A percentile compares a stretch with the other conserved stretches of the same genome.
Conservation (phyloP, 805 yeast species). For the Candida coquimbonensis region DNA sequence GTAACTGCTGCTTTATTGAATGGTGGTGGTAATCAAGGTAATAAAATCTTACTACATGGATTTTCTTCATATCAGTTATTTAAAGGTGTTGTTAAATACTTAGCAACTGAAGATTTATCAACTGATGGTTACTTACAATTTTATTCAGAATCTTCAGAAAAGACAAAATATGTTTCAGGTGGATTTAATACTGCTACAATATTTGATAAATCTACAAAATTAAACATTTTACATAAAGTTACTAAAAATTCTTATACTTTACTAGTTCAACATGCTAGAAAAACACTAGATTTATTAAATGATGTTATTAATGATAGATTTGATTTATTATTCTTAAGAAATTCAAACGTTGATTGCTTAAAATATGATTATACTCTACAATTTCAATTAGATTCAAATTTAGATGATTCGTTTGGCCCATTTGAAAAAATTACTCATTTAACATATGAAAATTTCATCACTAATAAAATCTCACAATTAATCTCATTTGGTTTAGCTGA, state of each 20-base stretch:
- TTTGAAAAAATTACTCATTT: constrained; percentile 65
- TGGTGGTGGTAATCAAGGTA: constrained; percentile 76
- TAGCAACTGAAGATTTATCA: constrained; percentile 73
- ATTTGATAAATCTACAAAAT: constrained; percentile 67
- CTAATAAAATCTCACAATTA: constrained; percentile 52
- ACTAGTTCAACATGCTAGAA: constrained; percentile 58
- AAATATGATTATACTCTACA: constrained; percentile 55
- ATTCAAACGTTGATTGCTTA: constrained; percentile 43
- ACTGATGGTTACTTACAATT: constrained; percentile 61
- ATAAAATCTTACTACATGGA: constrained; percentile 73
- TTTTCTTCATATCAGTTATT: constrained; percentile 90
- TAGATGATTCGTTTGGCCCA: constrained; percentile 51
- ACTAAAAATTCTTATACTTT: constrained; percentile 56
- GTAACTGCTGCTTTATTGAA: constrained; percentile 74
- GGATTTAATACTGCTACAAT: constrained; percentile 73
- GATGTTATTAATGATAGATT: constrained; percentile 84
- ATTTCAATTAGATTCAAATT: constrained; percentile 38
- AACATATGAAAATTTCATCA: constrained; percentile 59
- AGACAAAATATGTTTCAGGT: constrained; percentile 36
- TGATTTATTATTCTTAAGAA: constrained; percentile 64
- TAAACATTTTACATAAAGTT: constrained; percentile 80
- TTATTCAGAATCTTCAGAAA: constrained; percentile 35
- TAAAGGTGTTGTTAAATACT: constrained; percentile 75
- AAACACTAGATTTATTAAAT: constrained; percentile 60
- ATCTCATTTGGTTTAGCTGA: constrained; percentile 52